Conservation (phyloP, 1,284 basidiomycete species). For the Naganishia liquefaciens region DNA sequence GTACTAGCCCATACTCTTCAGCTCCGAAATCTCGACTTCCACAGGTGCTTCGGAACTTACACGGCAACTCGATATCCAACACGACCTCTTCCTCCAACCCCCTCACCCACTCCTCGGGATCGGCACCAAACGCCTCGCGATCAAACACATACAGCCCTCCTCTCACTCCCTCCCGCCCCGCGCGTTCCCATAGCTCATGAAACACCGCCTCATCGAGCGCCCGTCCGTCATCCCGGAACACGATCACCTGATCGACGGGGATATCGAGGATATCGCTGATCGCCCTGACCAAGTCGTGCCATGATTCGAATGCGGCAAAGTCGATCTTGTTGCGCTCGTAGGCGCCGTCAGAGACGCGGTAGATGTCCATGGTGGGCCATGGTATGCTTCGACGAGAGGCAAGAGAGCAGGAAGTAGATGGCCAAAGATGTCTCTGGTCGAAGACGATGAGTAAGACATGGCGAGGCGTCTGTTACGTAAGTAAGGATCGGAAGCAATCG, state of each 20-base stretch:
- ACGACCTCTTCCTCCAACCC: constrained; percentile 30
- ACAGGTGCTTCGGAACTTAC: constrained; percentile 15
- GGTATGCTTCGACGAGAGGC: not conserved
- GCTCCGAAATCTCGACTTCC: not conserved
- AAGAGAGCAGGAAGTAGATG: not conserved
- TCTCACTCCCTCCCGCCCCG: not conserved
- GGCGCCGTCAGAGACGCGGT: constrained; percentile 29
- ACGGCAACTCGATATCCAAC: constrained; percentile 7
- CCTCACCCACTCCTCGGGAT: constrained; percentile 26
- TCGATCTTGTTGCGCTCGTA: constrained; percentile 23
- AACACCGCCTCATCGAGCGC: constrained; percentile 6
- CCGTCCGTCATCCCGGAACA: constrained; percentile 17
- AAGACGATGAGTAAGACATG: not conserved
- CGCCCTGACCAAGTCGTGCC: not conserved
- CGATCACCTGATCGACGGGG: constrained; percentile 15
- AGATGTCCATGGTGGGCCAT: constrained; percentile 29
- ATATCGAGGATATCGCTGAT: constrained; percentile 21
- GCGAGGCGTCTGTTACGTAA: too few relatives aligned
- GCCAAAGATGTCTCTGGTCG: not conserved
- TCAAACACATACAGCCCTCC: constrained; percentile 29
- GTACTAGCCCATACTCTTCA: not conserved
- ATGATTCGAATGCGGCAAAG: not conserved
- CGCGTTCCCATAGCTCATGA: constrained; percentile 7
- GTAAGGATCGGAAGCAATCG: too few relatives aligned
- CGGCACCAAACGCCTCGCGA: constrained; percentile 25